phyloP scores from a whole-genome alignment of 495 filamentous ascomycete genomes.

The Xylaria intraflava region DNA sequence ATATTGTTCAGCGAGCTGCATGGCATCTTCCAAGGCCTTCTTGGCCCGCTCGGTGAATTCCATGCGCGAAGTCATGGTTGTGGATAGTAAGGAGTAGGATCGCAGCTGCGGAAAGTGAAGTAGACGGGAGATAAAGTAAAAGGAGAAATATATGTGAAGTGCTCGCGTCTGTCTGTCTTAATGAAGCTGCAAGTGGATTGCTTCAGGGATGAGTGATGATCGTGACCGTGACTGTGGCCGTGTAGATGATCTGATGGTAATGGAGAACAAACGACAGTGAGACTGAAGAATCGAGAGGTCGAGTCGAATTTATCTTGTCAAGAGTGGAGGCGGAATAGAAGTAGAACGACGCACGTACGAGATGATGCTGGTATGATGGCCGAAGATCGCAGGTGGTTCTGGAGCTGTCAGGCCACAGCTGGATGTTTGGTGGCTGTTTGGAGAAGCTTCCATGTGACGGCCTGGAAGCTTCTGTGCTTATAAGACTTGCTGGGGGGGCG shows the following conservation, averaged over 20 bases:
- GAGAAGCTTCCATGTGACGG: conserved; percentile 11
- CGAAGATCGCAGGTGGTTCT: not conserved
- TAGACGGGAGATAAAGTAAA: not conserved
- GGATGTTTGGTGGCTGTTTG: conserved; percentile 13
- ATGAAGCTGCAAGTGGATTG: no score
- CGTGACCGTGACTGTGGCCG: no score
- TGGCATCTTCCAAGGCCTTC: conserved; percentile 79
- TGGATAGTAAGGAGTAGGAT: not conserved
- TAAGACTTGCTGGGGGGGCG: no score
- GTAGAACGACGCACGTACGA: not conserved
- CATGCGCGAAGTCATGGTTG: conserved; percentile 50
- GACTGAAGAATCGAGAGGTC: not conserved
- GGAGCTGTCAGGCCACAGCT: conserved; percentile 13
- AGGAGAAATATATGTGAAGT: not conserved
- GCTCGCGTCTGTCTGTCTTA: no score
- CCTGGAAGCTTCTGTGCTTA: conserved; percentile 7
- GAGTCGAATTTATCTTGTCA: not conserved
- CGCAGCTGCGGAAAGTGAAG: not conserved
- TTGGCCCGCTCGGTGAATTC: conserved; percentile 90
- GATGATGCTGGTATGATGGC: conserved; percentile 11
- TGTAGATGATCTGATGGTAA: not conserved
- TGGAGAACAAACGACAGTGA: not conserved
- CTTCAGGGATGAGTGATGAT: no score
- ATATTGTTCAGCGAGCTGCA: conserved; percentile 75
- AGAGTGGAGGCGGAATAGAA: not conserved